Percentiles rank a stretch among this genome's conserved stretches.
Evolutionary conservation across 202 grass and related monocot species (phyloP).

Genomic region (Brachypodium distachyon): DNA sequence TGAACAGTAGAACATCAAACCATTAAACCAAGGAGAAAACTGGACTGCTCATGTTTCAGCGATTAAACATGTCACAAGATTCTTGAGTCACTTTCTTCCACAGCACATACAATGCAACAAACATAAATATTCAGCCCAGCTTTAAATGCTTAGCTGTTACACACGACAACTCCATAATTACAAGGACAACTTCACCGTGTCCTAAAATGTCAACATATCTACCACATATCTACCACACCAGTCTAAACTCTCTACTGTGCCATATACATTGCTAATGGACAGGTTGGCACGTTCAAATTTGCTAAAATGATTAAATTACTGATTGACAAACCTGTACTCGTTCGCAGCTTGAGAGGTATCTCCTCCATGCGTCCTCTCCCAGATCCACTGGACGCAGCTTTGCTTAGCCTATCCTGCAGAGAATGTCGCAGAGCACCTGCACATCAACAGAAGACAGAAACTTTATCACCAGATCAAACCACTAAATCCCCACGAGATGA

Average conservation of each 20-base stretch:
- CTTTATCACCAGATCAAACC: not conserved
- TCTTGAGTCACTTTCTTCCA: not conserved
- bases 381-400: conserved; percentile 33
- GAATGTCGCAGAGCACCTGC: conserved; percentile 53
- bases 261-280: not conserved
- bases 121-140: not conserved
- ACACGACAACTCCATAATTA: not conserved
- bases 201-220: not conserved
- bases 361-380: conserved; percentile 34
- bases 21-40: not conserved
- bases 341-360: conserved; percentile 54
- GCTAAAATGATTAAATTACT: not conserved
- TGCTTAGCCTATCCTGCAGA: conserved; percentile 65
- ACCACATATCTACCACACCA: not conserved
- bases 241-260: not conserved
- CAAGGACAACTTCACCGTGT: not conserved
- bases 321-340: conserved; percentile 53
- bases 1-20: not conserved
- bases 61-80: not conserved
- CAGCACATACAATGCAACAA: not conserved
- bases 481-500: not conserved
- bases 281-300: not conserved
- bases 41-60: not conserved
- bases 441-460: not conserved
- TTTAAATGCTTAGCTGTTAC: not conserved